Evolutionary conservation across 176 grass and related monocot species (phyloP).

Genomic region (Ensete glaucum): DNA sequence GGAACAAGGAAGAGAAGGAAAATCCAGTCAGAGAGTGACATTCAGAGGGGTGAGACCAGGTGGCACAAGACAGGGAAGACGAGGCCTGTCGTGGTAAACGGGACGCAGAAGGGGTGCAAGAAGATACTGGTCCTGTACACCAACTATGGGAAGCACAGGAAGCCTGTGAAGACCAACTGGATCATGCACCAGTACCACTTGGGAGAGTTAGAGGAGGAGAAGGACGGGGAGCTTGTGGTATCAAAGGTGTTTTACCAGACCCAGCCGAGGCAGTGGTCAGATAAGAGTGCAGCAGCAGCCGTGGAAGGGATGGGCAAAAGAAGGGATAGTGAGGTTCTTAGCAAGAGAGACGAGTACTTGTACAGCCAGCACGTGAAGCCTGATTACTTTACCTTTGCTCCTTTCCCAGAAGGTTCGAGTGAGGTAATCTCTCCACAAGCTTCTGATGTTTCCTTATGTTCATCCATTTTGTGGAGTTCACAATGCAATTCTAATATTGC

Average conservation of each 20-base stretch:
- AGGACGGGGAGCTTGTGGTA: slow-evolving; percentile 82
- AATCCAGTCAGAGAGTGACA: slow-evolving; percentile 35
- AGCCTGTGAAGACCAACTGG: slow-evolving; percentile 91
- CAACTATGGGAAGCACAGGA: slow-evolving; percentile 72
- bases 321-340: background rate
- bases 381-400: slow-evolving; percentile 40
- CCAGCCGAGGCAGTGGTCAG: slow-evolving; percentile 63
- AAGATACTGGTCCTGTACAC: slow-evolving; percentile 95
- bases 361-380: slow-evolving; percentile 12
- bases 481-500: no score
- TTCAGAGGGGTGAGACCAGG: slow-evolving; percentile 49
- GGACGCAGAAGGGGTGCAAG: slow-evolving; percentile 73
- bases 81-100: slow-evolving; percentile 46
- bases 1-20: slow-evolving; percentile 86
- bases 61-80: slow-evolving; percentile 99
- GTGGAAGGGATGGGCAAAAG: background rate
- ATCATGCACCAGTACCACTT: slow-evolving; percentile 99
- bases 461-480: no score
- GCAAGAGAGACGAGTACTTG: no score
- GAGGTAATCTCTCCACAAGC: slow-evolving; percentile 31
- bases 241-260: slow-evolving; percentile 98
- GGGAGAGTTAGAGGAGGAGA: slow-evolving; percentile 57
- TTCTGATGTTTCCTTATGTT: no score
- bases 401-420: slow-evolving; percentile 44
- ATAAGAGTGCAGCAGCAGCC: background rate